Conservation (phyloP, 306 rosid genomes). For the Fragaria vesca region DNA sequence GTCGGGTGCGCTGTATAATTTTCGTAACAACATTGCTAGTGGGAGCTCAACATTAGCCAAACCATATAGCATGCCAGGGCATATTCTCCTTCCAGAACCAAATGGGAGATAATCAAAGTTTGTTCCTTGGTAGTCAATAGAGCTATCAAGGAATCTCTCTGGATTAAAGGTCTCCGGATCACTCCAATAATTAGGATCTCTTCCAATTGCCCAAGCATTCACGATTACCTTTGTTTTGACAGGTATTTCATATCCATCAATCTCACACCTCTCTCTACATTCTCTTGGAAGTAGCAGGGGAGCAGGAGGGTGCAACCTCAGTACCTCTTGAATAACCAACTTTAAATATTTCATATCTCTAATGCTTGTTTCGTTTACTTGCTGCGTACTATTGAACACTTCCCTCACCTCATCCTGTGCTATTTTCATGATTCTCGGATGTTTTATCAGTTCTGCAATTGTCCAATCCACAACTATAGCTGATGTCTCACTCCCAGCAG, state of each 20-base stretch:
- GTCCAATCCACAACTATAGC: slow-evolving; percentile 15
- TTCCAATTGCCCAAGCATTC: slow-evolving; percentile 19
- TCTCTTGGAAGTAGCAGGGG: slow-evolving; percentile 15
- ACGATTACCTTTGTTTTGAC: slow-evolving; percentile 3
- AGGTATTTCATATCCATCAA: slow-evolving; percentile 19
- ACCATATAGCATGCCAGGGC: slow-evolving; percentile 15
- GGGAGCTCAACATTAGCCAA: slow-evolving; percentile 1
- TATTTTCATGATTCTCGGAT: slow-evolving; percentile 13
- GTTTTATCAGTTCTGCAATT: slow-evolving; percentile 20
- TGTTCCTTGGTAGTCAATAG: neutral
- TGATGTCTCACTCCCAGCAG: slow-evolving; percentile 19
- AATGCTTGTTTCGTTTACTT: neutral
- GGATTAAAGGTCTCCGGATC: slow-evolving; percentile 18
- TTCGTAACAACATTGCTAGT: too few species aligned
- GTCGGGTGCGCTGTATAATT: too few species aligned
- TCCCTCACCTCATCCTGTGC: slow-evolving; percentile 21
- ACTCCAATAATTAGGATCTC: slow-evolving; percentile 18
- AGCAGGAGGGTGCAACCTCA: slow-evolving; percentile 10
- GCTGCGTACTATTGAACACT: slow-evolving; percentile 2
- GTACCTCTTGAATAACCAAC: slow-evolving; percentile 11
- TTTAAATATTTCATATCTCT: slow-evolving; percentile 19
- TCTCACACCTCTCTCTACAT: slow-evolving; percentile 7
- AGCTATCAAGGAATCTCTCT: slow-evolving; percentile 16
- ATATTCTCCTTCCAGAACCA: slow-evolving; percentile 17
- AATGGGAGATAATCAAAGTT: neutral